A percentile compares a stretch with the other conserved stretches of the same genome.
These are phyloP conservation scores for Anastatica hierochuntica DNA, from an alignment of 345 rosid genomes.

Conservation along the genomic window DNA sequence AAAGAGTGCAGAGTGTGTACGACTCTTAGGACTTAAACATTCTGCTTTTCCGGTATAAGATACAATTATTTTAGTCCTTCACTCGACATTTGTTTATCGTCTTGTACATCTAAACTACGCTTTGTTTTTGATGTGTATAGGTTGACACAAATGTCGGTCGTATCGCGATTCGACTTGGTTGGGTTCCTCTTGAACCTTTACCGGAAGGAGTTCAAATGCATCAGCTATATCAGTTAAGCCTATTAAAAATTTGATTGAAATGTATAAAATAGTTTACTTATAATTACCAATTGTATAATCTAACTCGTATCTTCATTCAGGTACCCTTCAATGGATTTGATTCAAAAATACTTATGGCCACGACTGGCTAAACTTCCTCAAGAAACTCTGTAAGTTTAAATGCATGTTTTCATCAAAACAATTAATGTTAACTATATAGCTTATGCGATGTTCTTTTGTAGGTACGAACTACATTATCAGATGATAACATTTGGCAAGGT, in stretches of 20 bases:
- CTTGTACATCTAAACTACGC: neutral
- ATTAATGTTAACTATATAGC: neutral
- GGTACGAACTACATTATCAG: conserved; percentile 66
- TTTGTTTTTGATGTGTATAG: conserved; percentile 20
- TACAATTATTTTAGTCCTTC: neutral
- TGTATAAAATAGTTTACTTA: neutral
- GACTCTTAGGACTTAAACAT: conserved; percentile 46
- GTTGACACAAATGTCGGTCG: conserved; percentile 73
- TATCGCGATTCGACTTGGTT: conserved; percentile 62
- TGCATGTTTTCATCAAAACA: neutral
- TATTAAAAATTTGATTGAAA: neutral
- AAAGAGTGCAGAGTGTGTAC: conserved; percentile 67
- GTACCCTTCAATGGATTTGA: conserved; percentile 48
- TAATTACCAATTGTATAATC: neutral
- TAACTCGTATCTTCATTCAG: conserved; percentile 17
- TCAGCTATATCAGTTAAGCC: conserved; percentile 40
- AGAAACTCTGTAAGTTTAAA: conserved; percentile 39
- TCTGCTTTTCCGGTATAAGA: conserved; percentile 55
- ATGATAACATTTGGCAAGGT: conserved; percentile 87
- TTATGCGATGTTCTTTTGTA: conserved; percentile 11
- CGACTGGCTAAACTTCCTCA: conserved; percentile 42
- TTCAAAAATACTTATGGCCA: conserved; percentile 69
- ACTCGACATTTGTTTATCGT: neutral
- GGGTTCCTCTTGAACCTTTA: conserved; percentile 65
- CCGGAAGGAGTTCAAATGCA: conserved; percentile 49